These are phyloP conservation scores for Erigeron canadensis DNA, from an alignment of 129 eudicot genomes.

Conservation along the genomic window DNA sequence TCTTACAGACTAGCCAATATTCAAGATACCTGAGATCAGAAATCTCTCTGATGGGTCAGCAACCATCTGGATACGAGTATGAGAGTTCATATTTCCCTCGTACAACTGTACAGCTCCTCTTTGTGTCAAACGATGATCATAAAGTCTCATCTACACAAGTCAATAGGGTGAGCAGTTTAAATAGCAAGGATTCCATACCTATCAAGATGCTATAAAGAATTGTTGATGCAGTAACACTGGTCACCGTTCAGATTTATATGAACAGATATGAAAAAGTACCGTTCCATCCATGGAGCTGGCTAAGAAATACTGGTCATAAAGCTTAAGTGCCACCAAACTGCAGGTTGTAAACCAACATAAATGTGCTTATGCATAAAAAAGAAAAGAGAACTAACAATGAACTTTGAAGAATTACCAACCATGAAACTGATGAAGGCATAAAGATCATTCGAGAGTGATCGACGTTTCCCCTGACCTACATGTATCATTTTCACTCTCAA, in stretches of 20 bases:
- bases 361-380: background rate
- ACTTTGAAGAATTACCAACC: conserved; percentile 46
- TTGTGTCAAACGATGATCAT: conserved; percentile 73
- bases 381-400: background rate
- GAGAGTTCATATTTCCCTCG: conserved; percentile 81
- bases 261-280: conserved; percentile 36
- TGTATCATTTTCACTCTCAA: background rate
- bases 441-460: conserved; percentile 35
- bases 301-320: conserved; percentile 74
- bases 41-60: conserved; percentile 79
- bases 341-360: conserved; percentile 31
- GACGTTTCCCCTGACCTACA: conserved; percentile 61
- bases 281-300: conserved; percentile 99
- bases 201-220: no score
- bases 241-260: background rate
- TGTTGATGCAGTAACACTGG: no score
- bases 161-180: conserved; percentile 3
- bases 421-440: conserved; percentile 87
- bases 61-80: conserved; percentile 70
- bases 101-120: conserved; percentile 77
- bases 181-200: background rate
- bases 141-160: conserved; percentile 64
- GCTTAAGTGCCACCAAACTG: conserved; percentile 72
- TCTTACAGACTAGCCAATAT: background rate
- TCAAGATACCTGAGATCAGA: conserved; percentile 62